Evolutionary conservation across 768 basidiomycete genomes (phyloP), one percentile per base, ranked within the genome.

Genomic region (Boletus barrowsii): DNA sequence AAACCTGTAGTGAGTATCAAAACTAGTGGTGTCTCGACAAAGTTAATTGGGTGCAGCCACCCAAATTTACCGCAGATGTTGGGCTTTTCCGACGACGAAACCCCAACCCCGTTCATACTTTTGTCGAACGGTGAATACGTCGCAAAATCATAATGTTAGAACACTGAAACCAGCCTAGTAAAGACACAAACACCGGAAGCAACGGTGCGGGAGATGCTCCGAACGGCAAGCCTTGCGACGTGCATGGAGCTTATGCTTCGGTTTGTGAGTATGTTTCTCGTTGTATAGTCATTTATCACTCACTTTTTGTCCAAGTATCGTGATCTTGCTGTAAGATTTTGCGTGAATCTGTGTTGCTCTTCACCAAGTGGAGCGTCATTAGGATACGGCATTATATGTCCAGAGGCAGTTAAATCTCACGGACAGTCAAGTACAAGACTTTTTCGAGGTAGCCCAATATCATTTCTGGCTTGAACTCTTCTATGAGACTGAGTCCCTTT

Each of bases 11-110:
- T 81, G 51, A 47, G 78, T 65, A 17, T 14, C 5, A 4, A 35
- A 15, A 24, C 20, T 14, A 14, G 20, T 44, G 14, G 4, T 45
- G 9, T 18, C 20, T 44, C 20, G 33, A 20, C 17, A 18, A 13
- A 8, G 8, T 20, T 6, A 41, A 36, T 57, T 4, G 8, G 33
- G 17, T 30, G 15, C 37, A 80, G 80, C 55, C 80, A 81, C 52
- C 78, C 80, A 17, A 81, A 78, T 58, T 63, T 82, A 22, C 80
- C 81, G 0, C 79, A 81, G 60, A 75, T 83, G 72, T 55, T 79
- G 8, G 80, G 81, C 2, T 78, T 78, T 58, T 81, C 79, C 0
- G 65, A 74, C 14, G 74, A 75, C 15, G 68, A 74, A 35, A 66
- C 75, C 0, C 73, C 73, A 2, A 79, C 76, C 0, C 80, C 79